Evolutionary conservation across 2,329 filamentous ascomycete species (phyloP).

Genomic region (Fusarium virguliforme): DNA sequence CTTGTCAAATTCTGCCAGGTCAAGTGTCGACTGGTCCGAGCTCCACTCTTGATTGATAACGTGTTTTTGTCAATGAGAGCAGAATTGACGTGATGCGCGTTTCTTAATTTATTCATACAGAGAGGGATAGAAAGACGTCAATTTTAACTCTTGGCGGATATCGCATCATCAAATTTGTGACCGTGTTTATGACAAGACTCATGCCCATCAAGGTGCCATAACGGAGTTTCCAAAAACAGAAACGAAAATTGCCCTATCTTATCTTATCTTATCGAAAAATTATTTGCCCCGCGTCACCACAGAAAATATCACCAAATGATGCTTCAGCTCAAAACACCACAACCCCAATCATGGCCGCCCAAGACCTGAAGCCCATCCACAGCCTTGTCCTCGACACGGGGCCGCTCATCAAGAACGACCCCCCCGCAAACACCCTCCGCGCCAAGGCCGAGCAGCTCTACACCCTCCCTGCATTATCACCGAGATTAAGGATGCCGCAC

Average conservation of each 20-base stretch:
- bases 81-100: background rate
- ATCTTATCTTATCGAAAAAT: slow-evolving; percentile 46
- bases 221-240: background rate
- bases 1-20: slow-evolving; percentile 21
- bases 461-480: slow-evolving; percentile 87
- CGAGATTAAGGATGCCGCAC: slow-evolving; percentile 91
- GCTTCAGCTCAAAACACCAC: background rate
- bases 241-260: slow-evolving; percentile 13
- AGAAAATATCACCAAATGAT: slow-evolving; percentile 48
- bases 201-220: slow-evolving; percentile 1
- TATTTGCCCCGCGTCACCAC: slow-evolving; percentile 48
- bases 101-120: background rate
- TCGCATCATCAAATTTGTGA: slow-evolving; percentile 3
- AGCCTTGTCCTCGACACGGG: slow-evolving; percentile 92
- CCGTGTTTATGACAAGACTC: background rate
- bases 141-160: background rate
- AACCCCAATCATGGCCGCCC: slow-evolving; percentile 46
- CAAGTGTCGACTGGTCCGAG: slow-evolving; percentile 1
- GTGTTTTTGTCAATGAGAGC: slow-evolving; percentile 4
- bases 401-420: slow-evolving; percentile 94
- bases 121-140: too few relatives aligned
- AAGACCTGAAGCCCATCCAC: slow-evolving; percentile 77
- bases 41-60: slow-evolving; percentile 6
- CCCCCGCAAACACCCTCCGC: slow-evolving; percentile 85
- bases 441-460: slow-evolving; percentile 82